A percentile compares a stretch with the other conserved stretches of the same genome.
phyloP scores from a whole-genome alignment of 345 rosid genomes.

The Citrus reticulata region DNA sequence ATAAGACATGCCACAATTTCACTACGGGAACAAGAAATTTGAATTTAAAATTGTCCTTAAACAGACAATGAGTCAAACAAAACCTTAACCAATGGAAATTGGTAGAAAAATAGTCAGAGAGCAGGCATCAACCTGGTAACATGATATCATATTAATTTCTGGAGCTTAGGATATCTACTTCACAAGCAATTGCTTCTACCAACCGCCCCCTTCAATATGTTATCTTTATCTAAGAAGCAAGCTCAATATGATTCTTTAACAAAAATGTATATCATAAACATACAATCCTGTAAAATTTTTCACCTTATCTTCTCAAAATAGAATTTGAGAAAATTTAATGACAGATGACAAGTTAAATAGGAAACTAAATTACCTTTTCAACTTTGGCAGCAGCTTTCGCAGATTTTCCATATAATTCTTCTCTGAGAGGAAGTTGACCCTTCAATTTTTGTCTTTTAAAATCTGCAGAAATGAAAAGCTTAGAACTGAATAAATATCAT shows the following conservation, averaged over 20 bases:
- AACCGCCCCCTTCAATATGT: neutral
- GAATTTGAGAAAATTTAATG: neutral
- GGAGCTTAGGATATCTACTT: constrained; percentile 56
- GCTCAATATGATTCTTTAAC: neutral
- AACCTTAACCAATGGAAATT: neutral
- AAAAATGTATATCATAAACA: neutral
- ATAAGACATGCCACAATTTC: neutral
- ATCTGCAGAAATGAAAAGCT: constrained; percentile 25
- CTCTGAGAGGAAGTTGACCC: constrained; percentile 15
- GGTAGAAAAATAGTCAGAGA: neutral
- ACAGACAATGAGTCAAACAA: neutral
- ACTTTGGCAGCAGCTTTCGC: constrained; percentile 79
- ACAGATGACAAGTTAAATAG: neutral
- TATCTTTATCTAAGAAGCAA: neutral
- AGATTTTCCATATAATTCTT: constrained; percentile 28
- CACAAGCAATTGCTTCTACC: constrained; percentile 38
- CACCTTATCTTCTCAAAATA: neutral
- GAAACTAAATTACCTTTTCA: constrained; percentile 56
- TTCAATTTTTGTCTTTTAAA: constrained; percentile 68
- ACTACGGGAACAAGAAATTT: neutral
- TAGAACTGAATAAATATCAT: neutral
- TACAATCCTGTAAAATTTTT: neutral
- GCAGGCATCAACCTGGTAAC: constrained; percentile 61
- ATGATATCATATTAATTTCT: constrained; percentile 78
- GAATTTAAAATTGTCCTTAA: neutral